Base-by-base conservation (phyloP, 352 stramenopile genomes). In the Phytophthora sansomeana region DNA sequence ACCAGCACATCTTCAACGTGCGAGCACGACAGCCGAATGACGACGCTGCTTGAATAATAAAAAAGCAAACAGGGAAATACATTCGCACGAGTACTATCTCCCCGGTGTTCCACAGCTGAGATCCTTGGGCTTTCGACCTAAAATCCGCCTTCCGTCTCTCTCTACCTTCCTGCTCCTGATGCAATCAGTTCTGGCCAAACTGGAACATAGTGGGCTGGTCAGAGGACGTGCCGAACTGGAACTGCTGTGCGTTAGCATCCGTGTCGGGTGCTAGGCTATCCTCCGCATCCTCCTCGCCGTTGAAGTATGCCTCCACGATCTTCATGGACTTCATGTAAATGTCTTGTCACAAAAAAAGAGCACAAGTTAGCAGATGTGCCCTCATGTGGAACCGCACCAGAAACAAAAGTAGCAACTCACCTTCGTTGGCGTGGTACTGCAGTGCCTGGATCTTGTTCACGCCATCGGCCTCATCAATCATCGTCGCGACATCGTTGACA, bases 301-400 rank as follows among this genome's bases (percentile, higher is more conserved):
- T 95, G 87, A 99, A 99, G 86, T 98, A 99, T 39, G 86, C 85
- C 78, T 99, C 97, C 43, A 99, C 80, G 57, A 99, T 98, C 77
- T 98, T 98, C 65, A 99, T 90, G 47, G 93, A 97, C 75, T 98
- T 98, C 63, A 89, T 57, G 74, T 96, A 96, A 74, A 96, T 94
- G 76, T 96, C 87, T 92, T 61, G 53, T n/a, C n/a, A n/a, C 24
- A 33, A 46, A 10, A 32, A 26, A 33, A 29, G 14, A 29, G 60
- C 39, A 55, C 41, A 9, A 67, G 79, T 83, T 28, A 56, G 57
- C 35, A 48, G 24, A 4, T 21, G 41, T 1, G 81, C 24, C 1
- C 52, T 49, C n/a, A 77, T 67, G 21, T 60, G 72, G 54, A 82
- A 65, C 26, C 77, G 13, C 43, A 21, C 6, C 1, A 70, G 43